phyloP scores from a whole-genome alignment of 257 asterid species.

The Solanum appendiculatum region DNA sequence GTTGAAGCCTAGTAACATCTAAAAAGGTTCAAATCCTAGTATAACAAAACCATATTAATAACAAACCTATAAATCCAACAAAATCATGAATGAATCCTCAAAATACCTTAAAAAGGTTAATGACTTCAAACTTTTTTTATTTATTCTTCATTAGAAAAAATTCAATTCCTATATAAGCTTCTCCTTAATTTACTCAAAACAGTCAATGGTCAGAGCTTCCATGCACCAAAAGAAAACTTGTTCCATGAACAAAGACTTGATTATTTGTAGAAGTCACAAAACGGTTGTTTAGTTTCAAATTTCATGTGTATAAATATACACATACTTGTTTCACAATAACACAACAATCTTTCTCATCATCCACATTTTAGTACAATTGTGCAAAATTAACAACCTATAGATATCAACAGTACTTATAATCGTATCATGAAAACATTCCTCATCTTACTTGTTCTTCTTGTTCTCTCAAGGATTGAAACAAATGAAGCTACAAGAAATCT shows the following conservation, averaged over 20 bases:
- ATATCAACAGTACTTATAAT: no score
- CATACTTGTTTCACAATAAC: no score
- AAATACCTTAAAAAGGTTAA: not conserved
- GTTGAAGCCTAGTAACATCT: not conserved
- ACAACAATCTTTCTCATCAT: no score
- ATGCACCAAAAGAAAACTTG: not conserved
- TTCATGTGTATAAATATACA: not conserved
- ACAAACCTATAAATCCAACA: not conserved
- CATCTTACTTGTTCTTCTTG: no score
- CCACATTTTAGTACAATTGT: no score
- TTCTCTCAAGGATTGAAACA: no score
- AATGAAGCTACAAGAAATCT: no score
- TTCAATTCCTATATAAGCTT: not conserved
- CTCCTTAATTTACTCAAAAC: not conserved
- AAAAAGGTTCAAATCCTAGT: not conserved
- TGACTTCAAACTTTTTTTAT: not conserved
- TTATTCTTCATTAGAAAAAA: not conserved
- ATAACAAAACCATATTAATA: not conserved
- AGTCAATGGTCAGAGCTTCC: constrained; percentile 15
- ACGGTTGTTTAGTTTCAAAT: not conserved
- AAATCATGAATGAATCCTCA: not conserved
- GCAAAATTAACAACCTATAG: no score
- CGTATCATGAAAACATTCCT: no score
- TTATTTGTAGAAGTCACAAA: not conserved
- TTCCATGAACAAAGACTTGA: not conserved